Base-by-base conservation (phyloP, 140 eudicot genomes). In the Flaveria floridana region DNA sequence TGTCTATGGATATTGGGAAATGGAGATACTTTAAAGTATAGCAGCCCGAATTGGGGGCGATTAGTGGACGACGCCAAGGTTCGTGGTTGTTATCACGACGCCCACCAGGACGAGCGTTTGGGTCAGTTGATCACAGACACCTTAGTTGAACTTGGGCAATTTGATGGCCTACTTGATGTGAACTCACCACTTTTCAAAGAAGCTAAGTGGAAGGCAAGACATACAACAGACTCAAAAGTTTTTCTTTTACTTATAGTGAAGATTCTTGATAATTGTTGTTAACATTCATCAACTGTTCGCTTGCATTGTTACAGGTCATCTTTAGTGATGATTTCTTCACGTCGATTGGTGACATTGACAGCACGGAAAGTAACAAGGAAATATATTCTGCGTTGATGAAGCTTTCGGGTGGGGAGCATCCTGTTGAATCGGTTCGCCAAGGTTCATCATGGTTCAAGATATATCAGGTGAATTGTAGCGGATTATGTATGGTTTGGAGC, bases 1-100 rank as follows among this genome's bases (percentile, higher is more conserved):
- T 88, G 97, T 78, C 85, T 90, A 7, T 87, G 92, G 91, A 89
- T 91, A 85, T 21, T 91, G 55, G 97, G 97, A 37, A 84, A 84
- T 77, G 88, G 82, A n/a, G 71, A 79, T 68, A 87, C 93, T n/a
- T 55, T 91, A 64, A 44, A 37, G 34, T 39, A 13, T 18, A 76
- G 96, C 55, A 79, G 74, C 64, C 62, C 80, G 12, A 78, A 85
- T 15, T 91, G 97, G 97, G 37, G 47, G 75, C 68, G 72, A 15
- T 65, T 91, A 65, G 87, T 88, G 20, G 4, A 20, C 19, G 79
- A 89, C 64, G 93, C 97, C 37, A 76, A 78, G 69, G 28, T 12
- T 18, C 78, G 86, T 23, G 65, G 83, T 30, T 86, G 91, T 62
- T 91, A 76, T 75, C 80, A 81, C 77, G 66, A 69, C 55, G 96